Base-by-base conservation (phyloP, 352 stramenopile species). In the Globisporangium sylvaticum region DNA sequence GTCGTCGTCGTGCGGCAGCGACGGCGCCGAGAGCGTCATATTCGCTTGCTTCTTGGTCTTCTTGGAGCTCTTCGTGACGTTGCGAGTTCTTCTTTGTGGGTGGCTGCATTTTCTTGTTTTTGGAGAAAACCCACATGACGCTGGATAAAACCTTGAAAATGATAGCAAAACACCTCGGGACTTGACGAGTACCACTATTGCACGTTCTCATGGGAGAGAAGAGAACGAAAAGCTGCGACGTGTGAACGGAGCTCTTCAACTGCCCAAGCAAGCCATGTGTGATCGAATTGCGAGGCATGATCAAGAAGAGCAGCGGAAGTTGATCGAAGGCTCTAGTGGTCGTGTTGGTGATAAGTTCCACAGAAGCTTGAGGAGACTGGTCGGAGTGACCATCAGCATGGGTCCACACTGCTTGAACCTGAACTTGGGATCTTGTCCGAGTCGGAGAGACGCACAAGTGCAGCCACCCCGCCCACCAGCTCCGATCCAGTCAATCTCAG, bases 21-120 rank as follows among this genome's bases (percentile, higher is more conserved):
- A 77, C 53, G 78, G 78, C 34, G 75, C 72, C 52, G 75, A 79
- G 66, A 83, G 76, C 65, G 78, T 75, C 78, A 85, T 85, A 42
- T 37, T 31, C 27, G 20, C 15, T 27, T 42, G 18, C n/a, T 32
- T 57, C 15, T 9, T 48, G 14, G 10, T 58, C 18, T 14, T 14
- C 20, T 29, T 44, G 18, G 54, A 39, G 54, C 29, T 59, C 54
- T 46, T 24, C 39, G 15, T 48, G 37, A 20, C 37, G 37, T 44
- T 44, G 37, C 37, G 37, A 20, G 7, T 42, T 46, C 24, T 60
- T 25, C 54, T 60, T 42, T 29, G 55, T 58, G 53, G 50, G 55
- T 58, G 53, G 53, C 25, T 39, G 25, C 53, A 27, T 27, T 0
- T 39, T 46, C 27, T 46, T 60, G 29, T 29, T 44, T n/a, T 58